Conservation (phyloP, 2,329 filamentous ascomycete genomes). For the Rhexocercosporidium sp. region DNA sequence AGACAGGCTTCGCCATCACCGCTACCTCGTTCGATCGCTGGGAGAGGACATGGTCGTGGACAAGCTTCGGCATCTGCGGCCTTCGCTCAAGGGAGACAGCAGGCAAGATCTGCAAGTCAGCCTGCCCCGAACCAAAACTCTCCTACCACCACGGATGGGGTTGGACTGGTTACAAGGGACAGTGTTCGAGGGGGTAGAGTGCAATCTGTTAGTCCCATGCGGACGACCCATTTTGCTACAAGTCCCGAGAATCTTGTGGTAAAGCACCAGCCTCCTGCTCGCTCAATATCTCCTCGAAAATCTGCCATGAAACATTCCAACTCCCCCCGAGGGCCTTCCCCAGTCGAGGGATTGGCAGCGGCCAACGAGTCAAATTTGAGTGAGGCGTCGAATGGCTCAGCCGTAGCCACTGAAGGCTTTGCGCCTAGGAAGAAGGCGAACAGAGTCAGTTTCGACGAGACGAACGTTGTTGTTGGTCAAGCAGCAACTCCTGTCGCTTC, state of each 20-base stretch:
- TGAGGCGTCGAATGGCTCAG: constrained; percentile 49
- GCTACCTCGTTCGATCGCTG: constrained; percentile 32
- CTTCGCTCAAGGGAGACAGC: constrained; percentile 29
- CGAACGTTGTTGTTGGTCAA: constrained; percentile 59
- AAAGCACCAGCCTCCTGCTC: constrained; percentile 70
- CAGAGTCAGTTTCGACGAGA: constrained; percentile 78
- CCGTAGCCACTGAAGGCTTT: constrained; percentile 31
- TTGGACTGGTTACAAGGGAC: constrained; percentile 33
- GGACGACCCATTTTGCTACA: constrained; percentile 70
- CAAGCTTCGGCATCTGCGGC: constrained; percentile 33
- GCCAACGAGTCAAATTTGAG: constrained; percentile 41
- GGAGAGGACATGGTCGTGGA: constrained; percentile 35
- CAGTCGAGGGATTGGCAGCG: constrained; percentile 51
- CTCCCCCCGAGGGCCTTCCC: constrained; percentile 57
- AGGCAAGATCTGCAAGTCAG: constrained; percentile 34
- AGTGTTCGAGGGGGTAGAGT: constrained; percentile 42
- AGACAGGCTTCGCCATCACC: constrained; percentile 37
- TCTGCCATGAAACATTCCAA: constrained; percentile 73
- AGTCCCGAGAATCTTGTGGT: constrained; percentile 60
- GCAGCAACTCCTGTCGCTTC: constrained; percentile 46
- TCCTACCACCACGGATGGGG: constrained; percentile 5
- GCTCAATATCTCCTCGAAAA: constrained; percentile 77
- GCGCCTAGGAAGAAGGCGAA: constrained; percentile 64
- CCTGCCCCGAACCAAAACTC: constrained; percentile 26
- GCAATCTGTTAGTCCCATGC: constrained; percentile 62